Evolutionary conservation across 2,329 filamentous ascomycete genomes (phyloP), one percentile per base, ranked within the genome.

Genomic region (Fusarium sp.): DNA sequence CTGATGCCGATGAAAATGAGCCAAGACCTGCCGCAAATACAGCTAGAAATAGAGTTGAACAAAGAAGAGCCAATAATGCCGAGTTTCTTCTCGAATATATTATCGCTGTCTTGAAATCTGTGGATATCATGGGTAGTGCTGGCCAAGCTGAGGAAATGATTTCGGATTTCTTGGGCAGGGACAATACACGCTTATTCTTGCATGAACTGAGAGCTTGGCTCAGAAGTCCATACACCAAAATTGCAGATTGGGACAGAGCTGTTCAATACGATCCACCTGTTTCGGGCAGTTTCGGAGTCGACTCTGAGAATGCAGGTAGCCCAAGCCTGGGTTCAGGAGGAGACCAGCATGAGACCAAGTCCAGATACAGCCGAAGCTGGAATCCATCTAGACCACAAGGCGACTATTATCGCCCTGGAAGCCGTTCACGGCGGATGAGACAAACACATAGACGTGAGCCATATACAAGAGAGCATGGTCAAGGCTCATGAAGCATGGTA

Each of bases 61-160:
- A 58, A 56, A 75, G 71, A 23, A 68, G 88, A 42, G 86, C 86
- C 7, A 90, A 88, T 70, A 95, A 94, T 74, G 88, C 91, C 10
- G 94, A 97, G 75, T 97, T 94, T 67, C 79, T 98, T 13, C 85
- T 98, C 12, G 93, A 97, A 75, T 97, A 97, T 77, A 88, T 97
- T 55, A 81, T 98, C 42, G 91, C 91, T 12, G 91, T 98, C 23
- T 81, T 98, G 62, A 94, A 93, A 77, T 93, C 89, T 1, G 88
- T 96, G 18, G 93, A 97, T 75, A 85, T 94, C 7, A 93, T 93
- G 79, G 92, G 89, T 6, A 93, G 91, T 66, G 86, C 86, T 41
- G 94, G 93, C 0, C 89, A 92, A 73, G 93, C 93, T 0, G 93
- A 96, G 77, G 89, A 93, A 43, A 86, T 97, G 80, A 78, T 98